phyloP scores from a whole-genome alignment of 768 basidiomycete species.

The Suillus clintonianus region DNA sequence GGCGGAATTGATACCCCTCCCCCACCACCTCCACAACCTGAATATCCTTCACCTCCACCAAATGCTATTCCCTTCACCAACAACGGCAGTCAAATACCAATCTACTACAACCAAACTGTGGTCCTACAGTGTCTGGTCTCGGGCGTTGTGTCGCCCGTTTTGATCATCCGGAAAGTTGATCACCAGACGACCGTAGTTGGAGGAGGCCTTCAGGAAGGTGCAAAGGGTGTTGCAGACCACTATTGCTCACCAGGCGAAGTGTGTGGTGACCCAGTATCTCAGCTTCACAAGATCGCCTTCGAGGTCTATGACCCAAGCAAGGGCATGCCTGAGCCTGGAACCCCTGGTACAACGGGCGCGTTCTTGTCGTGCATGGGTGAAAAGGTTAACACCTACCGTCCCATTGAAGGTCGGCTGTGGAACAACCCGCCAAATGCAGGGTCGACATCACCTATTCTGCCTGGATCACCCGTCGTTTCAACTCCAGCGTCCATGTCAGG shows the following conservation, averaged over 20 bases:
- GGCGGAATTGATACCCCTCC: slow-evolving; percentile 77
- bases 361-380: slow-evolving; percentile 93
- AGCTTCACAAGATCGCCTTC: slow-evolving; percentile 94
- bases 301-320: slow-evolving; percentile 81
- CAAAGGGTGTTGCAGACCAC: slow-evolving; percentile 81
- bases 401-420: slow-evolving; percentile 83
- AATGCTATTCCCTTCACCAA: slow-evolving; percentile 86
- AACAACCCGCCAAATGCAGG: slow-evolving; percentile 47
- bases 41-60: slow-evolving; percentile 90
- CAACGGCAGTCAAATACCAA: slow-evolving; percentile 82
- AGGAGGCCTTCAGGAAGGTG: slow-evolving; percentile 86
- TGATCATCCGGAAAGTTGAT: slow-evolving; percentile 94
- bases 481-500: slow-evolving; percentile 56
- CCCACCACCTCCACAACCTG: slow-evolving; percentile 80
- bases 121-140: slow-evolving; percentile 93
- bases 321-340: slow-evolving; percentile 71
- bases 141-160: slow-evolving; percentile 88
- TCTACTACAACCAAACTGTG: slow-evolving; percentile 97
- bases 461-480: slow-evolving; percentile 70
- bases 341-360: slow-evolving; percentile 75
- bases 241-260: slow-evolving; percentile 84
- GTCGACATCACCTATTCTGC: slow-evolving; percentile 58
- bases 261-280: slow-evolving; percentile 92
- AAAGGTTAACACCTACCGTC: slow-evolving; percentile 89
- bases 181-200: slow-evolving; percentile 88